Conservation (phyloP, 2,329 filamentous ascomycete genomes). For the Seiridium unicorne region DNA sequence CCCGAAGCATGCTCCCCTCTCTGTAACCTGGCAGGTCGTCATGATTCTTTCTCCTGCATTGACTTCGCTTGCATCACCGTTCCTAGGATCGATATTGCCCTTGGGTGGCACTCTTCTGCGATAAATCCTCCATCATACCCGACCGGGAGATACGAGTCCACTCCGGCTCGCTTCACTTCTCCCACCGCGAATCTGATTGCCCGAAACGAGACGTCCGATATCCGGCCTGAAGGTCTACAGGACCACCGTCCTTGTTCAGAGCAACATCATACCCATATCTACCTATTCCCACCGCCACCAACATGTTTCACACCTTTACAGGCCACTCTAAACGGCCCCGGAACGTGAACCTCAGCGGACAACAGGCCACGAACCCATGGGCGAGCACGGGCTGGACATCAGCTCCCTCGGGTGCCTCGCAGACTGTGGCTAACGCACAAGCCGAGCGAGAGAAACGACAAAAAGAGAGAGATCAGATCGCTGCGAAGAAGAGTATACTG, state of each 20-base stretch:
- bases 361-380: conserved; percentile 73
- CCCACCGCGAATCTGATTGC: no score
- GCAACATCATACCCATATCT: no score
- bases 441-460: conserved; percentile 81
- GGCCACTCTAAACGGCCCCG: conserved; percentile 81
- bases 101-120: neutral
- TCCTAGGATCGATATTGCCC: neutral
- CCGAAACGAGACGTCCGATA: no score
- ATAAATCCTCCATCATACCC: no score
- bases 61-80: neutral
- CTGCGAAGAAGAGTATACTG: conserved; percentile 74
- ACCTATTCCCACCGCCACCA: neutral
- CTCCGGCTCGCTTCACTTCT: no score
- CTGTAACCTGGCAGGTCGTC: no score
- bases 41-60: no score
- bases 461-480: conserved; percentile 73
- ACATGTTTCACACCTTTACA: conserved; percentile 91
- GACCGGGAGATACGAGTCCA: no score
- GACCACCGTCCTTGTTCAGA: no score
- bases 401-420: conserved; percentile 64
- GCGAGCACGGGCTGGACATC: conserved; percentile 59
- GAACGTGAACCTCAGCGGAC: conserved; percentile 91
- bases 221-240: no score
- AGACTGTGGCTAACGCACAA: conserved; percentile 81
- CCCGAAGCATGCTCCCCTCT: no score